Percentiles rank a stretch among this genome's conserved stretches.
Conservation (phyloP, 2,329 filamentous ascomycete species). For the Aspergillus terreus region DNA sequence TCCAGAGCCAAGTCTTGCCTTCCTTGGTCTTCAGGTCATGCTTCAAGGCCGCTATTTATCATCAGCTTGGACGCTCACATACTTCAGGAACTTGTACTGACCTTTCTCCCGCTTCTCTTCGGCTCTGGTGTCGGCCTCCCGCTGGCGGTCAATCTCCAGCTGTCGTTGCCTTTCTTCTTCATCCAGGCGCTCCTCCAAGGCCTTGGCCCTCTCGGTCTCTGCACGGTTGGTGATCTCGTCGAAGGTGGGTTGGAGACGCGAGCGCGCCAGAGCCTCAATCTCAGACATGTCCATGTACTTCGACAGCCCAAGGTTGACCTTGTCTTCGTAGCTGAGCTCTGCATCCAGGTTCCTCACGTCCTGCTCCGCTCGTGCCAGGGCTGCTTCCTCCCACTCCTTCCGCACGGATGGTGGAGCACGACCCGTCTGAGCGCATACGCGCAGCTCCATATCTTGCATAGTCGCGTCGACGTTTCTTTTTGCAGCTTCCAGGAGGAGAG, state of each 20-base stretch:
- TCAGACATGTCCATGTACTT: conserved; percentile 74
- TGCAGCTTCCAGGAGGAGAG: conserved; percentile 70
- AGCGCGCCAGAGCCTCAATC: conserved; percentile 73
- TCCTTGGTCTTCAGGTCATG: conserved; percentile 19
- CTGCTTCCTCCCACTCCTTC: conserved; percentile 75
- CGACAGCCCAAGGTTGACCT: conserved; percentile 70
- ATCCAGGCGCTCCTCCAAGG: conserved; percentile 61
- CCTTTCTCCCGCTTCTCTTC: conserved; percentile 27
- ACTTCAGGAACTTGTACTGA: conserved; percentile 13
- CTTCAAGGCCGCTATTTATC: conserved; percentile 14
- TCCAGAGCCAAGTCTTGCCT: conserved; percentile 25
- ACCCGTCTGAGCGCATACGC: conserved; percentile 72
- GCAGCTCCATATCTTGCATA: conserved; percentile 77
- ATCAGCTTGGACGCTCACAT: conserved; percentile 1
- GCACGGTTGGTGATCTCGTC: conserved; percentile 81
- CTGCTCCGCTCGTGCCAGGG: conserved; percentile 62
- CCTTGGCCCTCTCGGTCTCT: conserved; percentile 65
- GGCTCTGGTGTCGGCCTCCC: conserved; percentile 35
- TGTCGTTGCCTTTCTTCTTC: conserved; percentile 62
- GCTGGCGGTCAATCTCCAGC: conserved; percentile 41
- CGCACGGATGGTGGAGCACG: conserved; percentile 65
- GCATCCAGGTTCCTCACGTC: conserved; percentile 62
- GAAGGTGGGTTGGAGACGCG: conserved; percentile 74
- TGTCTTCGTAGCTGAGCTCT: conserved; percentile 54
- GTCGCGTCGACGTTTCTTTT: conserved; percentile 80